Conservation (phyloP, 768 basidiomycete species). For the Podaxis sp. region DNA sequence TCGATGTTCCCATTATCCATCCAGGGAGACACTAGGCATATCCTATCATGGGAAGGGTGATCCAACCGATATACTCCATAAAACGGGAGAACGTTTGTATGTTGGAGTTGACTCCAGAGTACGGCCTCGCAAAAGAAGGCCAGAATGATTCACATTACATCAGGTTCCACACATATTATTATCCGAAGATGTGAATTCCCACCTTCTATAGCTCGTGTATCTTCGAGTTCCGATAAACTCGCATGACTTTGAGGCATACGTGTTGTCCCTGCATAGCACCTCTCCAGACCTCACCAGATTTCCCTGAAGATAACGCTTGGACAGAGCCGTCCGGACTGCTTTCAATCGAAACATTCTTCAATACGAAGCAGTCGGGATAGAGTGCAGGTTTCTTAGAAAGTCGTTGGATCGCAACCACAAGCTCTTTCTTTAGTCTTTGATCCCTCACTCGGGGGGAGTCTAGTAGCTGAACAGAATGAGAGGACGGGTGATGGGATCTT, state of each 20-base stretch:
- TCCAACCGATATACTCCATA: constrained; percentile 14
- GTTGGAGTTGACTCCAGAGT: constrained; percentile 14
- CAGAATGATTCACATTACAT: neutral
- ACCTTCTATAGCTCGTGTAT: constrained; percentile 14
- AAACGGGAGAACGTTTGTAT: constrained; percentile 14
- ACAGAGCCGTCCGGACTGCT: constrained; percentile 1
- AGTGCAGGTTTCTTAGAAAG: constrained; percentile 7
- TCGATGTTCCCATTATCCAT: constrained; percentile 14
- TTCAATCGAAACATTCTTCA: constrained; percentile 10
- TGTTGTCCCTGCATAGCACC: neutral
- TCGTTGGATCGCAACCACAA: constrained; percentile 10
- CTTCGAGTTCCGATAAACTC: constrained; percentile 8
- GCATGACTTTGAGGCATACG: constrained; percentile 10
- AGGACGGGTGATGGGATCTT: neutral
- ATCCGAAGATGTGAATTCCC: neutral
- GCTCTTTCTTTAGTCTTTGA: constrained; percentile 2
- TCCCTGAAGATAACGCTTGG: constrained; percentile 14
- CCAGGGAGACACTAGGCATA: constrained; percentile 16
- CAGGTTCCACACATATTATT: neutral
- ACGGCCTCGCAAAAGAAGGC: constrained; percentile 13
- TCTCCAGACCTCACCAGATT: constrained; percentile 17
- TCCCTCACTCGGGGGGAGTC: constrained; percentile 3
- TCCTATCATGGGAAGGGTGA: neutral
- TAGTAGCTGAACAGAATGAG: neutral
- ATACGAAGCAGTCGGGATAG: constrained; percentile 7